Evolutionary conservation across 352 stramenopile species (phyloP), one percentile per base, ranked within the genome.

Genomic region (Phytophthora pistaciae): DNA sequence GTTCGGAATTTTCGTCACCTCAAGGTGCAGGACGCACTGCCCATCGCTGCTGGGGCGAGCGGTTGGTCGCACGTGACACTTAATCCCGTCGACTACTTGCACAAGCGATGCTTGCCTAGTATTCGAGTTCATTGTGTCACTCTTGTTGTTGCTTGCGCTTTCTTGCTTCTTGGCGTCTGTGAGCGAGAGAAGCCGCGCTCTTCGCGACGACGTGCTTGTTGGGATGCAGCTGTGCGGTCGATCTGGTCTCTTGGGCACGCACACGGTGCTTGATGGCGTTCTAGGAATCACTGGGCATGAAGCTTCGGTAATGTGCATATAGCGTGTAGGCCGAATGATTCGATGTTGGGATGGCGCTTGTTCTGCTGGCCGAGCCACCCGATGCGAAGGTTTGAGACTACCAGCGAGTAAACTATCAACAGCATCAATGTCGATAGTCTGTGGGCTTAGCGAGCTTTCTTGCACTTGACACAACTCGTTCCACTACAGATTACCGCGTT

Each of bases 361-460:
- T 23, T 42, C 52, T 42, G 23, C 48, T 46, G 61, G 27, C 56
- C 29, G 50, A 59, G 14, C 20, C 16, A 57, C 25, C 1, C 52
- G 61, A 16, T 68, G 36, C 18, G 29, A 67, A 42, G 68, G 50
- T 20, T 76, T 72, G 23, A 77, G 69, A 65, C 40, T 74, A 9
- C 55, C 68, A 29, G 66, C 71, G 9, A 91, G 72, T 48, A 92
- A 79, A 13, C 67, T 79, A 23, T 92, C 85, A 5, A 92, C 58
- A 14, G 75, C 78, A 20, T 92, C 81, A n/a, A 92, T 81, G 48
- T 92, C 85, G n/a, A 92, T 78, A 23, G 57, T 59, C 18, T 68
- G 55, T 5, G 62, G 33, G 9, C 60, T 74, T 18, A 33, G 53
- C 49, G 27, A 58, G 11, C 42, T 52, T 2, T 71, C 72, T 46